Evolutionary conservation across 2,329 filamentous ascomycete genomes (phyloP).

Genomic region (Sporothrix phasma): DNA sequence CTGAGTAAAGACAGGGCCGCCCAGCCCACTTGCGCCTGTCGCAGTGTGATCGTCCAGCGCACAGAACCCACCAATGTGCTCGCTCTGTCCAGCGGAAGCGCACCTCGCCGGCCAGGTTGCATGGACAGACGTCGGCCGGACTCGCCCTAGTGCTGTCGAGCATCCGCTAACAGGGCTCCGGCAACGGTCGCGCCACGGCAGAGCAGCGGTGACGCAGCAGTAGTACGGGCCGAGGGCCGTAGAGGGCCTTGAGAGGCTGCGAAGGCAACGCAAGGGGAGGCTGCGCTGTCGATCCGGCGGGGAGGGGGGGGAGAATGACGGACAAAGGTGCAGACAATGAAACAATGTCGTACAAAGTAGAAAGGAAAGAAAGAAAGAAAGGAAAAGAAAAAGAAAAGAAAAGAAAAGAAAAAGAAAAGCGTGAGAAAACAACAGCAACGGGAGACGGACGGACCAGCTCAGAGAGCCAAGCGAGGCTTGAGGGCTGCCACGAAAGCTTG

Average conservation of each 20-base stretch:
- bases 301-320: background rate
- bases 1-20: background rate
- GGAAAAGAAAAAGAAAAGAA: background rate
- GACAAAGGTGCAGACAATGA: too few relatives aligned
- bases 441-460: background rate
- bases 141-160: constrained; percentile 5
- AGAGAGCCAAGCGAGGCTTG: background rate
- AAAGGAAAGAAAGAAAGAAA: background rate
- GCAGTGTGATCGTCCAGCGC: background rate
- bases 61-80: background rate
- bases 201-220: constrained; percentile 2
- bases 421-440: background rate
- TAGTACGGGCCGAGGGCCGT: background rate
- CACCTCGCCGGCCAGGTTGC: background rate
- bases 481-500: background rate
- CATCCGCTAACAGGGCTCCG: constrained; percentile 4
- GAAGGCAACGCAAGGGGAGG: background rate
- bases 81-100: background rate
- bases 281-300: background rate
- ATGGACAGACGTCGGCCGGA: constrained; percentile 4
- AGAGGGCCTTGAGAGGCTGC: background rate
- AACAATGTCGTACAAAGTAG: too few relatives aligned
- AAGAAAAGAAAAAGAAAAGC: background rate
- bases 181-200: background rate
- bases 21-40: background rate